phyloP scores from a whole-genome alignment of 108 stramenopile genomes.

The Ochromonas danica region DNA sequence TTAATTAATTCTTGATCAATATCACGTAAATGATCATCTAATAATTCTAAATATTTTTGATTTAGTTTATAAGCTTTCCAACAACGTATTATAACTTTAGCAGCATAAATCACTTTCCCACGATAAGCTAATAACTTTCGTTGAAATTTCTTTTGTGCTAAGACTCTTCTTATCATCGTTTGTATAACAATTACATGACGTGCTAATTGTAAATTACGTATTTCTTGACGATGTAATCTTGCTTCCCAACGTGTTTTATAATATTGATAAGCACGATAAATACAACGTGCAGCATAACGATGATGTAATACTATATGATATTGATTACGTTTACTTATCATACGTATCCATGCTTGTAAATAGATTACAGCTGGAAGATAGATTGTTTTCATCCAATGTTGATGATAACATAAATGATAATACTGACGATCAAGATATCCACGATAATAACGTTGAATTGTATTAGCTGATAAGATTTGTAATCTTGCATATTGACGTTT shows the following conservation, averaged over 20 bases:
- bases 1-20: not conserved
- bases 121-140: not conserved
- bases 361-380: not conserved
- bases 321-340: not conserved
- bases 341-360: not conserved
- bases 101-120: not conserved
- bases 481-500: not conserved
- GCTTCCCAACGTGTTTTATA: not conserved
- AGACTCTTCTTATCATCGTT: not conserved
- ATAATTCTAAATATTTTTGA: not conserved
- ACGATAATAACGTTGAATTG: not conserved
- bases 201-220: not conserved
- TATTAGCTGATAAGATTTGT: not conserved
- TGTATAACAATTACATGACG: not conserved
- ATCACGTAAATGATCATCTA: not conserved
- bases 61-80: not conserved
- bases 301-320: no score
- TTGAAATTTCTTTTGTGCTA: not conserved
- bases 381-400: not conserved
- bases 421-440: not conserved
- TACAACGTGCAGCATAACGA: not conserved
- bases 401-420: not conserved
- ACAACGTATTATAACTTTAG: not conserved
- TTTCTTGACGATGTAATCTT: not conserved
- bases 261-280: slow-evolving; percentile 9